Base-by-base conservation (phyloP, 78 protist species). In the Pigoraptor vietnamica region DNA sequence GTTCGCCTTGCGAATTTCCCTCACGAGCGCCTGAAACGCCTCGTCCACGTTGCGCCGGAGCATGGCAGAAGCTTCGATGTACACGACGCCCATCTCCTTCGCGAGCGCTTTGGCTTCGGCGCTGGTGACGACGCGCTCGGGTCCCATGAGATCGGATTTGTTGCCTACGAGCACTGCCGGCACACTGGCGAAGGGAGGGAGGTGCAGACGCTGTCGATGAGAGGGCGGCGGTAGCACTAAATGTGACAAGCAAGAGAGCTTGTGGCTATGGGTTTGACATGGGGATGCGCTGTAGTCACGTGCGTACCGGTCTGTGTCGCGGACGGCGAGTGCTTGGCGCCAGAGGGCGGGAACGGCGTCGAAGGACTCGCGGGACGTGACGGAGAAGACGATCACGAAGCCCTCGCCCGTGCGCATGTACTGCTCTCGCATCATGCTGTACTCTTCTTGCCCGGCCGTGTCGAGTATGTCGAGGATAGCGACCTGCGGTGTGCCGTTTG, bases 151-250 rank as follows among this genome's bases (percentile, higher is more conserved):
- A 92, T 98, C 99, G 56, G 90, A 39, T 79, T 98, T 98, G 95
- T 98, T 98, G 29, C 98, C 99, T 38, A 94, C 95, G 2, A 97
- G n/a, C 37, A 98, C 95, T 37, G 95, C 90, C 38, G 99, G 98
- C 19, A 91, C 24, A 86, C n/a, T 24, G 38, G 25, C 0, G 35
- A 83, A 34, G 33, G 38, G 33, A 9, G 2, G 0, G 39, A 35
- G 24, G 33, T 1, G 37, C 21, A 34, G 19, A 25, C 21, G 38
- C 2, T 1, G 33, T 14, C 21, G 56, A 37, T 21, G 39, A 38
- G 89, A 2, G 56, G 23, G 48, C n/a, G n/a, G n/a, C n/a, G n/a
- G n/a, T n/a, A n/a, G n/a, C n/a, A n/a, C n/a, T n/a, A n/a, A n/a
- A n/a, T n/a, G n/a, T n/a, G n/a, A n/a, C n/a, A n/a, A n/a, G n/a